Conservation (phyloP, 306 rosid species). For the Biancaea sappan region DNA sequence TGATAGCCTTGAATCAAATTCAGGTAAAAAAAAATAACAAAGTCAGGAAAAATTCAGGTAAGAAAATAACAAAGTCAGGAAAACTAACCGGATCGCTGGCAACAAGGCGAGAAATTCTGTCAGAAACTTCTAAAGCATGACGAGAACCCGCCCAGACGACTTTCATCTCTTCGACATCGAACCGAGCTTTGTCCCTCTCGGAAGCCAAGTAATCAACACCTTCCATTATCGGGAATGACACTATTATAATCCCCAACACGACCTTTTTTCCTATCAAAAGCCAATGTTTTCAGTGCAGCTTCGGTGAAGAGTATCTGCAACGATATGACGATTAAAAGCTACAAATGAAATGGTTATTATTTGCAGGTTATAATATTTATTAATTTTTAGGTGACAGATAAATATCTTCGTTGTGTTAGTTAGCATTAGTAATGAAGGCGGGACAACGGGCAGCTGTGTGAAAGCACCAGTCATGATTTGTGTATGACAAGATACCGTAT, state of each 20-base stretch:
- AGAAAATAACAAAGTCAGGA: background rate
- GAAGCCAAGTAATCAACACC: constrained; percentile 73
- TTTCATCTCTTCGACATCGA: constrained; percentile 84
- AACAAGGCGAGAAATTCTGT: constrained; percentile 80
- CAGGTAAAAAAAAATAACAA: too few relatives aligned
- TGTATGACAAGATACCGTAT: background rate
- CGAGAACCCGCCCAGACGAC: constrained; percentile 91
- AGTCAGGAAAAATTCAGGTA: too few relatives aligned
- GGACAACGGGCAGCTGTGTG: too few relatives aligned
- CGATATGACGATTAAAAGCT: background rate
- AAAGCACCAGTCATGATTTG: background rate
- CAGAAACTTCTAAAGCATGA: constrained; percentile 62
- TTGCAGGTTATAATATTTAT: background rate
- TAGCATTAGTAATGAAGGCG: too few relatives aligned
- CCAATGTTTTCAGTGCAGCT: background rate
- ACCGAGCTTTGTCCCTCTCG: constrained; percentile 73
- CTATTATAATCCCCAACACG: background rate
- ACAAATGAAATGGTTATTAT: background rate
- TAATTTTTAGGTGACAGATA: background rate
- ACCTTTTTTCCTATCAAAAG: background rate
- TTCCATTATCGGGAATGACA: constrained; percentile 32
- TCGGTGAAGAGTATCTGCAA: background rate
- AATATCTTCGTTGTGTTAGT: background rate
- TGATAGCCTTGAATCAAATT: background rate
- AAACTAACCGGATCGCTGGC: constrained; percentile 82